A percentile compares a stretch with the other conserved stretches of the same genome.
Conservation (phyloP, 495 filamentous ascomycete genomes). For the Hypomontagnella monticulosa region DNA sequence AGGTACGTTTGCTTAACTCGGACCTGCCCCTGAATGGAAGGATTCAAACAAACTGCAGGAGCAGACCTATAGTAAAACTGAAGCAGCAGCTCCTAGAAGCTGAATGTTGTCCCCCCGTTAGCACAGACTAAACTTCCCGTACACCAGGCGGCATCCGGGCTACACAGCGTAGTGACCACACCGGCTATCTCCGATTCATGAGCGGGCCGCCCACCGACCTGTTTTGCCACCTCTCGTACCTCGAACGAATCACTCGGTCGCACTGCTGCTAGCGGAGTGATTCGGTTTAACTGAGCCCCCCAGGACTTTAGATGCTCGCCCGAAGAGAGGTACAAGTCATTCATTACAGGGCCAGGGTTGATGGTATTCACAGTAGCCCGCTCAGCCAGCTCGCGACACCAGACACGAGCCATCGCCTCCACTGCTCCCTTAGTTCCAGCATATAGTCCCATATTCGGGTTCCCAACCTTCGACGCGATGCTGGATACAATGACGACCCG, state of each 20-base stretch:
- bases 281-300: conserved; percentile 56
- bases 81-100: background rate
- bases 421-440: conserved; percentile 89
- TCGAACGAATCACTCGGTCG: conserved; percentile 64
- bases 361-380: conserved; percentile 84
- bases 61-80: too few species aligned
- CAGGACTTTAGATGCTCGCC: conserved; percentile 23
- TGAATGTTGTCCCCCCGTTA: conserved; percentile 77
- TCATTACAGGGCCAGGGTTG: conserved; percentile 88
- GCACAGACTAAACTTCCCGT: conserved; percentile 88
- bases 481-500: conserved; percentile 82
- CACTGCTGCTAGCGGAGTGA: conserved; percentile 67
- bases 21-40: too few species aligned
- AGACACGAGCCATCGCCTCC: conserved; percentile 92
- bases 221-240: conserved; percentile 66
- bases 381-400: conserved; percentile 82
- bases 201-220: conserved; percentile 72
- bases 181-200: conserved; percentile 83
- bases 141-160: conserved; percentile 76
- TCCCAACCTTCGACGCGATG: conserved; percentile 74
- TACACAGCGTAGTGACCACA: conserved; percentile 84
- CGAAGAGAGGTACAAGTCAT: conserved; percentile 66
- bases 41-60: too few species aligned
- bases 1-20: too few species aligned
- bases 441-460: conserved; percentile 75